Evolutionary conservation across 345 rosid species (phyloP).

Genomic region (Heritiera littoralis): DNA sequence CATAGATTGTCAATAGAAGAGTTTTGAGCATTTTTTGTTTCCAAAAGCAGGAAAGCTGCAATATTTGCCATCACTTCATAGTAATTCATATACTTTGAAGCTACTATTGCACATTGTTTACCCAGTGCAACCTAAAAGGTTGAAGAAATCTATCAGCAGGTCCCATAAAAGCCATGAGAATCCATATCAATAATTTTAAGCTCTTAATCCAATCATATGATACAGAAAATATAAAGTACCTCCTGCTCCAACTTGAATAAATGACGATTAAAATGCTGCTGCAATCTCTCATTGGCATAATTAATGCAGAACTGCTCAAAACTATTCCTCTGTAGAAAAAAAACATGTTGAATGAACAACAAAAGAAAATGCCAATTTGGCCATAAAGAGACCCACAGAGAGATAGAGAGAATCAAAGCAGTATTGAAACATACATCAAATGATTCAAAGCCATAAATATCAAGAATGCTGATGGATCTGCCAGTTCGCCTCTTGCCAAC

Average conservation of each 20-base stretch:
- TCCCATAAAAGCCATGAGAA: not conserved
- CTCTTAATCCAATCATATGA: not conserved
- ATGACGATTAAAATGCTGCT: conserved; percentile 98
- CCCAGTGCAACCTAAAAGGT: not conserved
- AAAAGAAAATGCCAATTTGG: not conserved
- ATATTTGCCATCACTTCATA: not conserved
- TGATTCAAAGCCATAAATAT: conserved; percentile 98
- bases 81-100: not conserved
- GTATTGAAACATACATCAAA: conserved; percentile 66
- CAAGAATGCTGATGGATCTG: conserved; percentile 98
- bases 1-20: not conserved
- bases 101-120: not conserved
- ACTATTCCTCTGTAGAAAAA: conserved; percentile 81
- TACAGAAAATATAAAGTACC: conserved; percentile 45
- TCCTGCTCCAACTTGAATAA: conserved; percentile 98
- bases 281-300: conserved; percentile 98
- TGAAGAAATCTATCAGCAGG: not conserved
- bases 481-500: conserved; percentile 94
- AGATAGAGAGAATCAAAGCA: conserved; percentile 22
- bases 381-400: conserved; percentile 10
- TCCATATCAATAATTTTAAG: conserved; percentile 6
- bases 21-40: not conserved
- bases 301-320: conserved; percentile 99
- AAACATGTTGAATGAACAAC: conserved; percentile 17
- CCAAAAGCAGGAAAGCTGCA: not conserved